These are phyloP conservation scores for Avena insularis DNA, from an alignment of 176 grass and related monocot species.

Conservation along the genomic window DNA sequence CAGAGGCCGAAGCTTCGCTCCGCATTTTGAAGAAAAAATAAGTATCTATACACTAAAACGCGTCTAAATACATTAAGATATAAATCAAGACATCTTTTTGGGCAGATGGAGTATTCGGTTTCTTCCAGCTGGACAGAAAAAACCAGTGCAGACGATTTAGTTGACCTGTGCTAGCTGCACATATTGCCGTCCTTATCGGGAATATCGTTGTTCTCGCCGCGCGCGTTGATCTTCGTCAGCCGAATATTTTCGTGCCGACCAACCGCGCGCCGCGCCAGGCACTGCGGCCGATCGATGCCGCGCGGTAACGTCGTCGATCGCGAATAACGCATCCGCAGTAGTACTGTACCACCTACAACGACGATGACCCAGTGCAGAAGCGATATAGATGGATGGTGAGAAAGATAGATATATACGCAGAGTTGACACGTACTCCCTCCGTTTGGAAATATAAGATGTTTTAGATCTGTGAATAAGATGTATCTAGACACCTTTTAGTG, in stretches of 20 bases:
- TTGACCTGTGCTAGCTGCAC: too few species aligned
- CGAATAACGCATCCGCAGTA: not conserved
- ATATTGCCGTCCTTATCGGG: not conserved
- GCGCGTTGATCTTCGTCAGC: not conserved
- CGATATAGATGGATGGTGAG: not conserved
- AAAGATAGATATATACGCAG: not conserved
- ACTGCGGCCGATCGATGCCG: not conserved
- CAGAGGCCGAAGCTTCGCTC: too few species aligned
- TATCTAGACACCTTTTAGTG: too few species aligned
- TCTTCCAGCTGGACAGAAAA: not conserved
- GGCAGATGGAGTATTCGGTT: too few species aligned
- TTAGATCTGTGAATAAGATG: too few species aligned
- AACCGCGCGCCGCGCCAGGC: not conserved
- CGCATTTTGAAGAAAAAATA: too few species aligned
- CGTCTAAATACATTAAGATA: too few species aligned
- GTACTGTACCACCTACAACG: too few species aligned
- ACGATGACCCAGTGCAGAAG: not conserved
- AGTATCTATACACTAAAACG: too few species aligned
- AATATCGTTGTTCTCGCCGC: not conserved
- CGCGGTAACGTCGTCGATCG: not conserved
- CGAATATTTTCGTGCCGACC: not conserved
- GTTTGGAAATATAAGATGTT: too few species aligned
- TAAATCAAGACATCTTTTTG: too few species aligned
- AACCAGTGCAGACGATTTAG: not conserved
- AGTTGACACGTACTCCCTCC: conserved; percentile 11